Evolutionary conservation across 208 protist species (phyloP).

Genomic region (Angomonas desouzai): DNA sequence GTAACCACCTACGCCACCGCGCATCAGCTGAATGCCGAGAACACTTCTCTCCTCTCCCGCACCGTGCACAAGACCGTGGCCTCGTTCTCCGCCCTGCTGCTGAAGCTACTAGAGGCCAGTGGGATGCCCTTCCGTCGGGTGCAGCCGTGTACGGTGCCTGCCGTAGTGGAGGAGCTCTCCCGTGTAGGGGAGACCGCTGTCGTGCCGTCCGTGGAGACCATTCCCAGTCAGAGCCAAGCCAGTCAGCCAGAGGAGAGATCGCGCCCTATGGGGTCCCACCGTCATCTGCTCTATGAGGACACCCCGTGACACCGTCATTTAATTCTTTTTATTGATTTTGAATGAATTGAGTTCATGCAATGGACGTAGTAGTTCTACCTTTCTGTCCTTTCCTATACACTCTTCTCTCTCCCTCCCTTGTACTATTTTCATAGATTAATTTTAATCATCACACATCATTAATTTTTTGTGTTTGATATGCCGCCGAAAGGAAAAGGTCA

Average conservation of each 20-base stretch:
- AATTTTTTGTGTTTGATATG: too few species aligned
- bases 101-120: neutral
- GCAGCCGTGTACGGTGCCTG: neutral
- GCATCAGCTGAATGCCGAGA: too few species aligned
- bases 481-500: conserved; percentile 76
- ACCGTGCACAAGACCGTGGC: neutral
- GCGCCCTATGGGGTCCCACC: conserved; percentile 21
- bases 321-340: neutral
- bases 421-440: too few species aligned
- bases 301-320: conserved; percentile 12
- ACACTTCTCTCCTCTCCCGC: neutral
- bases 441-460: too few species aligned
- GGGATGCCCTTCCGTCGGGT: neutral
- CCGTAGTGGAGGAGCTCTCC: neutral
- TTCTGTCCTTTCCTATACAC: too few species aligned
- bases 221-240: neutral
- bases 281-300: conserved; percentile 28
- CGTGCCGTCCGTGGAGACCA: neutral
- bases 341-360: neutral
- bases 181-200: neutral
- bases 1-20: too few species aligned
- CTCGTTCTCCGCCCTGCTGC: neutral
- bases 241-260: neutral
- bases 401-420: conserved; percentile 1
- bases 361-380: neutral